Base-by-base conservation (phyloP, 1,284 basidiomycete genomes). In the Golubevia sp. region DNA sequence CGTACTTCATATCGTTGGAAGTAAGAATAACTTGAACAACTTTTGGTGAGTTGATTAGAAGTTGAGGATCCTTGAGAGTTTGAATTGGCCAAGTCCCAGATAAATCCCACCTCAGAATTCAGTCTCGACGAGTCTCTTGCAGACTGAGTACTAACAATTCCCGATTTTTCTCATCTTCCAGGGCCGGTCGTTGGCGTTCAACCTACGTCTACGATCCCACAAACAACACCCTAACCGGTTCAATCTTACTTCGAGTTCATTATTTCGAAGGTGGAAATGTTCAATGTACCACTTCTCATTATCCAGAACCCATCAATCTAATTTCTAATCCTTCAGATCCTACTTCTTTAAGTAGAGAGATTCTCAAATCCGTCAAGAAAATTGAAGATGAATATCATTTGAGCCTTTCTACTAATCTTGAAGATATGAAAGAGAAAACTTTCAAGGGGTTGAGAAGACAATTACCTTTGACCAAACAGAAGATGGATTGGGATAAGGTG, bases 241-340 rank as follows among this genome's bases (percentile, higher is more conserved):
- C 63, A 2, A 49, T 59, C 34, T 51, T 53, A 7, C 59, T 83
- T 0, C 71, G 77, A 23, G 71, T 80, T 13, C 81, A 83, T 68
- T 83, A 83, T 67, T 83, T 77, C 63, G 81, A 83, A 56, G 77
- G 82, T 53, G 81, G 81, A 23, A 83, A 83, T 48, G 81, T 83
- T 1, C 81, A 83, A 55, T 64, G 82, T 25, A 67, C 77, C 49
- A 51, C 50, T 3, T 20, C 8, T 15, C 48, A 26, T 25, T 50
- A 57, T 30, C 50, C 49, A 6, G 48, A 51, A 20, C 50, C 51
- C 15, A 64, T 70, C 11, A 21, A 44, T 2, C 51, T 62, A 7
- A 64, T 63, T 21, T 59, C 66, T 13, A 56, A 61, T 4, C 60
- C 59, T 4, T 62, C 69, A 58, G 25, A 63, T 5, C 61, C 77